Evolutionary conservation across 139 green algal species (phyloP).

Genomic region (Volvox reticuliferus): DNA sequence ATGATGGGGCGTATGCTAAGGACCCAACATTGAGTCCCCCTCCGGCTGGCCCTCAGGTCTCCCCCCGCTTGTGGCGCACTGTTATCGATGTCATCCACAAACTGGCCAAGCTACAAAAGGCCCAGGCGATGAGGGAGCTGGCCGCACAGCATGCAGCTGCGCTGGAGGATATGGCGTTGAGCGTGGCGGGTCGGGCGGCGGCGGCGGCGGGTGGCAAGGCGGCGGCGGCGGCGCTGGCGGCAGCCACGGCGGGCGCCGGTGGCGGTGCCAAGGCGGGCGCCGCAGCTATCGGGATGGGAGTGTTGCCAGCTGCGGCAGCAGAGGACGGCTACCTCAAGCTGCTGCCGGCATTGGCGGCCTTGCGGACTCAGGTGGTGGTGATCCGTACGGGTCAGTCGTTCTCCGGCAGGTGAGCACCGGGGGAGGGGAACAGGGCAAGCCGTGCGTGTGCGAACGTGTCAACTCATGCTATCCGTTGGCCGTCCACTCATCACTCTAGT

Average conservation of each 20-base stretch:
- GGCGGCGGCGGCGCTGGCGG: not conserved
- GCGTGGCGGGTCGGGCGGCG: not conserved
- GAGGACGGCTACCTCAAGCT: constrained; percentile 2
- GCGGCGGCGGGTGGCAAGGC: constrained; percentile 30
- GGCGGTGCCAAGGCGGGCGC: constrained; percentile 5
- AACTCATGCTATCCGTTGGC: too few species aligned
- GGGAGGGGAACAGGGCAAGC: not conserved
- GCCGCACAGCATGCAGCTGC: not conserved
- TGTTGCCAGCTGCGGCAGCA: not conserved
- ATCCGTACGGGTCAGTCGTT: not conserved
- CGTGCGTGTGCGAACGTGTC: too few species aligned
- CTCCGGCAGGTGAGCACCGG: constrained; percentile 12
- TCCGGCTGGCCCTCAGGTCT: not conserved
- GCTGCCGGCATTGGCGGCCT: constrained; percentile 2
- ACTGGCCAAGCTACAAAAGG: constrained; percentile 24
- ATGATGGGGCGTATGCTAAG: too few species aligned
- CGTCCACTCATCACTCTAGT: too few species aligned
- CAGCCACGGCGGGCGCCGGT: not conserved
- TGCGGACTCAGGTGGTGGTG: not conserved
- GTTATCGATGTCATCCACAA: constrained; percentile 14
- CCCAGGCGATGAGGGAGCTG: constrained; percentile 13
- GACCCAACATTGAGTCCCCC: too few species aligned
- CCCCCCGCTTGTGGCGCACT: constrained; percentile 1
- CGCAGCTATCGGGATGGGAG: not conserved
- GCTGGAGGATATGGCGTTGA: constrained; percentile 25